Conservation (phyloP, 805 yeast genomes). For the Metschnikowia baotianmanensis region DNA sequence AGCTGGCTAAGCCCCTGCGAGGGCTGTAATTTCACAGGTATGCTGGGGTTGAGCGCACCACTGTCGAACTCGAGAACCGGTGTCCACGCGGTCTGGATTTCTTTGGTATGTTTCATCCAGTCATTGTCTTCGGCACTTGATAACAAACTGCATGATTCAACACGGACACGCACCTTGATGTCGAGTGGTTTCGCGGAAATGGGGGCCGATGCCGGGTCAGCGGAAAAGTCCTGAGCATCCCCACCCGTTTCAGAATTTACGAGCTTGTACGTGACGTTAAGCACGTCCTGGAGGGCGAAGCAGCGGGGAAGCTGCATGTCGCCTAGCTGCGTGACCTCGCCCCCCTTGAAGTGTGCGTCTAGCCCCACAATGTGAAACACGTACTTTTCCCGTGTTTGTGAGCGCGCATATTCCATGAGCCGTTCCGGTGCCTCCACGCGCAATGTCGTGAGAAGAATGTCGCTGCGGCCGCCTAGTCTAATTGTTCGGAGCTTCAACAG, state of each 20-base stretch:
- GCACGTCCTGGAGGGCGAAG: slow-evolving; percentile 11
- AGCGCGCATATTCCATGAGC: slow-evolving; percentile 16
- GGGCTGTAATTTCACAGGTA: neutral
- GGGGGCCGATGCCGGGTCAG: neutral
- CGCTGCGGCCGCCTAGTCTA: slow-evolving; percentile 47
- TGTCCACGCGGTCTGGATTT: slow-evolving; percentile 37
- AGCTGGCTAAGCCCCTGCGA: slow-evolving; percentile 4
- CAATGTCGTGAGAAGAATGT: slow-evolving; percentile 45
- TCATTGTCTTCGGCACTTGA: slow-evolving; percentile 1
- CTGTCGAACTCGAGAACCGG: slow-evolving; percentile 36
- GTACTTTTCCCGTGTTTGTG: slow-evolving; percentile 11
- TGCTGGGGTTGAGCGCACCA: neutral
- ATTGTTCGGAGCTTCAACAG: slow-evolving; percentile 47
- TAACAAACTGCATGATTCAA: slow-evolving; percentile 17
- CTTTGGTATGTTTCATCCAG: slow-evolving; percentile 23
- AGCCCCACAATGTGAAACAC: slow-evolving; percentile 24
- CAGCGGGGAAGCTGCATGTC: slow-evolving; percentile 10
- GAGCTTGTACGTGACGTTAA: slow-evolving; percentile 13
- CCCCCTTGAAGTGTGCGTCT: slow-evolving; percentile 27
- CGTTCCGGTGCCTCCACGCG: slow-evolving; percentile 48
- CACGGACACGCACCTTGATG: slow-evolving; percentile 27
- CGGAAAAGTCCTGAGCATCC: too few species aligned
- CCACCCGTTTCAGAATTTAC: slow-evolving; percentile 27
- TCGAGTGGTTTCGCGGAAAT: slow-evolving; percentile 17
- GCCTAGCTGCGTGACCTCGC: slow-evolving; percentile 24